These are phyloP conservation scores for Sporisorium graminicola DNA, from an alignment of 1,284 basidiomycete species.

Conservation along the genomic window DNA sequence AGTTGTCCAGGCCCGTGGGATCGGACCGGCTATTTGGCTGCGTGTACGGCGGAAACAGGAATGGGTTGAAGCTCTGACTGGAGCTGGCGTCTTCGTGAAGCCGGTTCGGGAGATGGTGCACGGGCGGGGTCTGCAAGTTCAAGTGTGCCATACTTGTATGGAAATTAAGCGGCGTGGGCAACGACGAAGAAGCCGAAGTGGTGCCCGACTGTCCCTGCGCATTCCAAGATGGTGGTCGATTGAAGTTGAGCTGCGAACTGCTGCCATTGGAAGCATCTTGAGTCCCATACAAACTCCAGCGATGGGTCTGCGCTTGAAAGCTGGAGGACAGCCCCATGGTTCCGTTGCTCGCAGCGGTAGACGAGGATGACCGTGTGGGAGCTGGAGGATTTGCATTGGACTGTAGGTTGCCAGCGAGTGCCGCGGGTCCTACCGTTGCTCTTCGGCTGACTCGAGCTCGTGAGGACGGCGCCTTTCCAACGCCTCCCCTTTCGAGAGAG, in stretches of 20 bases:
- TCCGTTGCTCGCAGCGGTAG: constrained; percentile 7
- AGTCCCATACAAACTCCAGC: constrained; percentile 46
- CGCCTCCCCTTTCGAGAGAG: constrained; percentile 48
- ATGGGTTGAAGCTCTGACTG: constrained; percentile 46
- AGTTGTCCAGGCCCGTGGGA: constrained; percentile 3
- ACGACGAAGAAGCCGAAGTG: constrained; percentile 34
- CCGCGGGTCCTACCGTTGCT: constrained; percentile 54
- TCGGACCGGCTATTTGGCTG: constrained; percentile 15
- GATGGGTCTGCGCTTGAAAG: constrained; percentile 42
- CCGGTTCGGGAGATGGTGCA: constrained; percentile 8
- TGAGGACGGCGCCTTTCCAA: constrained; percentile 53
- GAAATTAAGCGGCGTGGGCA: constrained; percentile 44
- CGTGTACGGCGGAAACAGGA: constrained; percentile 50
- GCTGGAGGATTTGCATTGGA: constrained; percentile 5
- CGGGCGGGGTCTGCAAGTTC: constrained; percentile 48
- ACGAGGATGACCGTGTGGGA: constrained; percentile 16
- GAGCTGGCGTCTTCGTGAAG: constrained; percentile 16
- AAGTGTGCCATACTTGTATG: constrained; percentile 53
- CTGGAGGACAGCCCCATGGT: constrained; percentile 32
- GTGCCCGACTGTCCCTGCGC: constrained; percentile 18
- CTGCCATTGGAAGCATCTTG: constrained; percentile 20
- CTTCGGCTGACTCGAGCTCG: constrained; percentile 44
- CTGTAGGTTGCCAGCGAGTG: constrained; percentile 28
- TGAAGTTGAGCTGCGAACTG: constrained; percentile 38
- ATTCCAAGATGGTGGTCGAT: constrained; percentile 21